Conservation (phyloP, 2,329 filamentous ascomycete genomes). For the Apiospora marii region DNA sequence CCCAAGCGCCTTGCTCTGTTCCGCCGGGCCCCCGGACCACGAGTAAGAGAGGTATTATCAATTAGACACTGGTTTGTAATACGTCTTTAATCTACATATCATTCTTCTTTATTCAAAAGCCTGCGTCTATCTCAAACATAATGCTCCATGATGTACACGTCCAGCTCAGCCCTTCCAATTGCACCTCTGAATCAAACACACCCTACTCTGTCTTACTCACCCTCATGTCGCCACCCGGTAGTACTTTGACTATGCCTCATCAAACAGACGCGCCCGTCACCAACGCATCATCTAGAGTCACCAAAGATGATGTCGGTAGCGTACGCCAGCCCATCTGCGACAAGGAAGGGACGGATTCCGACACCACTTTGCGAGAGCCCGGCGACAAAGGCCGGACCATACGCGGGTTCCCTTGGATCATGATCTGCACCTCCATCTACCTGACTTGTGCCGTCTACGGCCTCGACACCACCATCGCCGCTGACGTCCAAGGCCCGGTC, state of each 20-base stretch:
- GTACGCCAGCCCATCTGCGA: background rate
- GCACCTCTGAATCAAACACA: background rate
- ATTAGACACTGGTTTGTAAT: background rate
- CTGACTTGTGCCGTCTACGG: conserved; percentile 42
- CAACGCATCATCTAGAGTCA: background rate
- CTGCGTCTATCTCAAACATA: background rate
- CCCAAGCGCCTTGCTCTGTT: background rate
- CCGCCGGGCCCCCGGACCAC: background rate
- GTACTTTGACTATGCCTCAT: rapidly evolving
- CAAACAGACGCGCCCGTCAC: background rate
- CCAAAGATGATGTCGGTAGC: background rate
- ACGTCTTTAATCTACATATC: background rate
- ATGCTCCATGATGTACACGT: background rate
- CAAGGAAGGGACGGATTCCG: background rate
- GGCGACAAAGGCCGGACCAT: background rate
- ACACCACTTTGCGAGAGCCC: background rate
- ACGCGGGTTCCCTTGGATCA: background rate
- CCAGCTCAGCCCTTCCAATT: no score
- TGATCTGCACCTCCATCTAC: conserved; percentile 6
- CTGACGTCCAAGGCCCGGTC: conserved; percentile 51
- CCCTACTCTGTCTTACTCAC: background rate
- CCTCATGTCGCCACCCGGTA: background rate
- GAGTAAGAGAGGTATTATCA: background rate
- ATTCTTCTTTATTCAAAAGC: background rate
- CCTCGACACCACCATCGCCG: conserved; percentile 54